A percentile compares a stretch with the other conserved stretches of the same genome.
Evolutionary conservation across 1,139 yeast species (phyloP).

Genomic region (Magnusiomyces sp.): DNA sequence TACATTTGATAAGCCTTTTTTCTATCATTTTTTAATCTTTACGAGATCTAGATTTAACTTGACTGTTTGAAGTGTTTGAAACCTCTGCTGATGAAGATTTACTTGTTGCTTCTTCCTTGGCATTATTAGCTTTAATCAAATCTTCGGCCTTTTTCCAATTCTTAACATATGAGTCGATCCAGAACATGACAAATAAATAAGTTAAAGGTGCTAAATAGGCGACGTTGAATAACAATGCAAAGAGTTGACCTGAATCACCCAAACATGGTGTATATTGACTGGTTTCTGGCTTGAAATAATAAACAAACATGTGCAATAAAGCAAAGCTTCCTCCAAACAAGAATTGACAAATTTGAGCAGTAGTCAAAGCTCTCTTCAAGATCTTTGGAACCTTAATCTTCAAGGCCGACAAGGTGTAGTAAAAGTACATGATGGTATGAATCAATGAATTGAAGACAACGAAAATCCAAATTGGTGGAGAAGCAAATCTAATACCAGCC

Average conservation of each 20-base stretch:
- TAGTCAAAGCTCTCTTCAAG: conserved; percentile 53
- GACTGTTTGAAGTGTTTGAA: background rate
- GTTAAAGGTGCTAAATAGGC: conserved; percentile 64
- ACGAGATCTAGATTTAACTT: background rate
- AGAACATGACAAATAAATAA: conserved; percentile 59
- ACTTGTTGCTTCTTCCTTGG: background rate
- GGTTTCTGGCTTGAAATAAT: conserved; percentile 46
- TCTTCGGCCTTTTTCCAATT: conserved; percentile 6
- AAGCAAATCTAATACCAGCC: conserved; percentile 63
- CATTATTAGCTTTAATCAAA: background rate
- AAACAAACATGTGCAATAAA: conserved; percentile 51
- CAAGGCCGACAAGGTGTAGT: conserved; percentile 57
- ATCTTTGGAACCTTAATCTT: conserved; percentile 51
- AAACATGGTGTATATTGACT: conserved; percentile 47
- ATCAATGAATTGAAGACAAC: conserved; percentile 73
- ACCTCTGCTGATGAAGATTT: background rate
- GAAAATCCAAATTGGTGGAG: conserved; percentile 77
- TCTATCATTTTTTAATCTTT: background rate
- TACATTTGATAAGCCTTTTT: too few species aligned
- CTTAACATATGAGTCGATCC: conserved; percentile 50
- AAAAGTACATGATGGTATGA: conserved; percentile 69
- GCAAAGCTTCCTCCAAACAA: conserved; percentile 65
- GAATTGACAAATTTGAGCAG: conserved; percentile 65
- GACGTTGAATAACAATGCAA: conserved; percentile 57
- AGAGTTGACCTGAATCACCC: conserved; percentile 51